Evolutionary conservation across 305 asterid species (phyloP).

Genomic region (Caryopteris hybrid): DNA sequence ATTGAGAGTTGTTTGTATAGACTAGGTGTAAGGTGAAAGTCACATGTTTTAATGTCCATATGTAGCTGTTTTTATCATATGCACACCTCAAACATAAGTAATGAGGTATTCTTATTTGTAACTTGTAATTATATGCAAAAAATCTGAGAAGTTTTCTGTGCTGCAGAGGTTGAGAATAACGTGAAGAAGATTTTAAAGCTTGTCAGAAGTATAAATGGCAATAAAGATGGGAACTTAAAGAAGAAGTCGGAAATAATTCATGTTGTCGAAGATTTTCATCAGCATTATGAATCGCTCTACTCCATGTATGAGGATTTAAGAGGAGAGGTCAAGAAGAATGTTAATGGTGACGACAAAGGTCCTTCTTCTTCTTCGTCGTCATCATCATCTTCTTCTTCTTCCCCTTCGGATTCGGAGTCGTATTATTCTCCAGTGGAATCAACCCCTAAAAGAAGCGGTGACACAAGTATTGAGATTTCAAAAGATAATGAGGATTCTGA

Average conservation of each 20-base stretch:
- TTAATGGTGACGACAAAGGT: conserved; percentile 22
- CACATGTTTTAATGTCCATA: no score
- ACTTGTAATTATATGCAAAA: background rate
- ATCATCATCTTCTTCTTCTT: conserved; percentile 27
- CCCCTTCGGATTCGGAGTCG: conserved; percentile 42
- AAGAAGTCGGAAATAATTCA: conserved; percentile 45
- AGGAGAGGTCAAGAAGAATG: conserved; percentile 46
- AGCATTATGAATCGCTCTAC: conserved; percentile 56
- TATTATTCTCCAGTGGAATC: conserved; percentile 46
- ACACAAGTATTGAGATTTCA: background rate
- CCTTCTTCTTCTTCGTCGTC: conserved; percentile 23
- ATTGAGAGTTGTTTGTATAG: no score
- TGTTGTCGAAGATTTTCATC: conserved; percentile 58
- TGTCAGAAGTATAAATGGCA: conserved; percentile 44
- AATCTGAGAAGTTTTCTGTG: background rate
- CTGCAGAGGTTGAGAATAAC: conserved; percentile 61
- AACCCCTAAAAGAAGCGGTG: background rate
- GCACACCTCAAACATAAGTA: no score
- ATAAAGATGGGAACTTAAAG: conserved; percentile 50
- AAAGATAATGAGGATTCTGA: conserved; percentile 15
- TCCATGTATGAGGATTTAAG: conserved; percentile 55
- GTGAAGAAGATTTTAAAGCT: conserved; percentile 57
- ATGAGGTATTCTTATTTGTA: no score
- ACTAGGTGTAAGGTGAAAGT: no score
- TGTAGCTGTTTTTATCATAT: no score